A percentile compares a stretch with the other conserved stretches of the same genome.
Evolutionary conservation across 805 yeast genomes (phyloP).

Genomic region (Saccharomycopsis sp.): DNA sequence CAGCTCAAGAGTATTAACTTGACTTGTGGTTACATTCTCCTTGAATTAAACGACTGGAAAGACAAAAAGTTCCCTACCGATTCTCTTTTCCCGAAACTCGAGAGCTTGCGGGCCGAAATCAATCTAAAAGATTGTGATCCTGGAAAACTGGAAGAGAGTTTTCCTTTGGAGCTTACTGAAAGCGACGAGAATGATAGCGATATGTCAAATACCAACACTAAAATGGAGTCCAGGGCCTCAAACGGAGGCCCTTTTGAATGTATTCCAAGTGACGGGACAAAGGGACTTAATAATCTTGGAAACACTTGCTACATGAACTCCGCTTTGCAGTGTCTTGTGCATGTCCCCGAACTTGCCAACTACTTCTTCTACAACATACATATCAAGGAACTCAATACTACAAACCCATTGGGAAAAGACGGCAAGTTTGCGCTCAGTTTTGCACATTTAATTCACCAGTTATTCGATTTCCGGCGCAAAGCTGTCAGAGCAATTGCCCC

Average conservation of each 20-base stretch:
- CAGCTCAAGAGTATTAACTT: constrained; percentile 3
- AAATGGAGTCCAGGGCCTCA: background rate
- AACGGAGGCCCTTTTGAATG: background rate
- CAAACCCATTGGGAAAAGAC: constrained; percentile 78
- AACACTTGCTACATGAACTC: constrained; percentile 95
- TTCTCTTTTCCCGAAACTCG: background rate
- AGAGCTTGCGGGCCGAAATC: constrained; percentile 1
- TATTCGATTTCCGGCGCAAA: constrained; percentile 37
- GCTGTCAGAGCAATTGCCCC: constrained; percentile 44
- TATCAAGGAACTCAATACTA: constrained; percentile 58
- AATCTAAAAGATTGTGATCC: constrained; percentile 1
- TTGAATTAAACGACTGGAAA: constrained; percentile 10
- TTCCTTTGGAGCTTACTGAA: background rate
- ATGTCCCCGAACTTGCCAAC: constrained; percentile 72
- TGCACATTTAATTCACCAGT: constrained; percentile 55
- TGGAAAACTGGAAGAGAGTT: background rate
- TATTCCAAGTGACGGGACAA: constrained; percentile 39
- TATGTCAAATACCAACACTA: background rate
- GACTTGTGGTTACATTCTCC: constrained; percentile 10
- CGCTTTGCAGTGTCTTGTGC: constrained; percentile 83
- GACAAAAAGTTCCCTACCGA: constrained; percentile 12
- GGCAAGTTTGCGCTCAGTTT: constrained; percentile 80
- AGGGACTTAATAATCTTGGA: constrained; percentile 69
- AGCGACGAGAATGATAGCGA: constrained; percentile 15
- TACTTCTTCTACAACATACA: constrained; percentile 63